A percentile compares a stretch with the other conserved stretches of the same genome.
These are phyloP conservation scores for Begonia fuchsioides DNA, from an alignment of 306 rosid species.

Conservation along the genomic window DNA sequence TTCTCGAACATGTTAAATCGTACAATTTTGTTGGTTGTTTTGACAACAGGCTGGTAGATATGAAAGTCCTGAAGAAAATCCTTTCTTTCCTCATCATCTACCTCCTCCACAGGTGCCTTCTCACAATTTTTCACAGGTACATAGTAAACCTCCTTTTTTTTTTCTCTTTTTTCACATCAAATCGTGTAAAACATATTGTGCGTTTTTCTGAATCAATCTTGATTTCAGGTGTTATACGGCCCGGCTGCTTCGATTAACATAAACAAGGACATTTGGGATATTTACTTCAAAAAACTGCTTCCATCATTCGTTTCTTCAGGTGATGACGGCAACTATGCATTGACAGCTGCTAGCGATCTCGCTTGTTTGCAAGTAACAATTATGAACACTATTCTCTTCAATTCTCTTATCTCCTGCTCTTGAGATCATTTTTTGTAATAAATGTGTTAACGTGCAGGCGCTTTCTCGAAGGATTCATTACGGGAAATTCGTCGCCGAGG, in stretches of 20 bases:
- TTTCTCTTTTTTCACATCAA: not conserved
- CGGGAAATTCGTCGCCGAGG: conserved; percentile 92
- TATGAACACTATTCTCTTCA: too few species aligned
- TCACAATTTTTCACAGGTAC: conserved; percentile 40
- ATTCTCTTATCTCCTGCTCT: too few species aligned
- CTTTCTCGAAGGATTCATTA: conserved; percentile 82
- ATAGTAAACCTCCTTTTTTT: not conserved
- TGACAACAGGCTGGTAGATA: conserved; percentile 65
- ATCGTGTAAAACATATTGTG: not conserved
- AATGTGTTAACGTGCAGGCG: conserved; percentile 28
- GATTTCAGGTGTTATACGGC: conserved; percentile 48
- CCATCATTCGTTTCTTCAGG: conserved; percentile 45
- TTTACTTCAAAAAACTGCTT: conserved; percentile 49
- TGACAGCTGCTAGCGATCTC: conserved; percentile 81
- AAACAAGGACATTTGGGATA: conserved; percentile 55
- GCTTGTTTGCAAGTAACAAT: conserved; percentile 59
- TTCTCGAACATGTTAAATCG: too few species aligned
- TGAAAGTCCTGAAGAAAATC: conserved; percentile 62
- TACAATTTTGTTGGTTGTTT: not conserved
- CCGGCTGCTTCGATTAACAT: conserved; percentile 50
- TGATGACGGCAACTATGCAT: conserved; percentile 77
- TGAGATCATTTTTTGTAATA: too few species aligned
- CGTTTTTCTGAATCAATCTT: conserved; percentile 10
- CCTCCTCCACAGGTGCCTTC: conserved; percentile 37
- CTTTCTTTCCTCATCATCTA: conserved; percentile 53